phyloP scores from a whole-genome alignment of 2,329 filamentous ascomycete species.

The Achaetomium macrosporum region DNA sequence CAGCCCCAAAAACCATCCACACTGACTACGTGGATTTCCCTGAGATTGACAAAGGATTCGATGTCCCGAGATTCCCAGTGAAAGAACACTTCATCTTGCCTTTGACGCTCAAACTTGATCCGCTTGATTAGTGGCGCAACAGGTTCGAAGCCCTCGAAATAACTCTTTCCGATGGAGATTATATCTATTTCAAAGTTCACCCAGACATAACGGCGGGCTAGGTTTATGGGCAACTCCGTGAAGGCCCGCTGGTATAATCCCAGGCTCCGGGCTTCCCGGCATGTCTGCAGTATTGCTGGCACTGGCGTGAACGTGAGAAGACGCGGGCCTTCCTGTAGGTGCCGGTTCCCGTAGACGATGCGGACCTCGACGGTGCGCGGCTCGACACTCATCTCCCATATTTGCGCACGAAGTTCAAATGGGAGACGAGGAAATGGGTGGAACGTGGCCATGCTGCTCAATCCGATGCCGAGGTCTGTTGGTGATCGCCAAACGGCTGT shows the following conservation, averaged over 20 bases:
- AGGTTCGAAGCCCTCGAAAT: not conserved
- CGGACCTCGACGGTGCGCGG: constrained; percentile 7
- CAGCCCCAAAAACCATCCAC: too few species aligned
- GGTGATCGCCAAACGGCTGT: too few species aligned
- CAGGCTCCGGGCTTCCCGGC: constrained; percentile 6
- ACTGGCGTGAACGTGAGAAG: constrained; percentile 2
- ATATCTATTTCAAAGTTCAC: constrained; percentile 5
- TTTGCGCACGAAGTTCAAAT: constrained; percentile 6
- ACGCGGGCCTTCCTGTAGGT: too few species aligned
- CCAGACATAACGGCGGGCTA: constrained; percentile 1
- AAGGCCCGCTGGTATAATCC: constrained; percentile 1
- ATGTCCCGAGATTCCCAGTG: not conserved
- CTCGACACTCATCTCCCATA: too few species aligned
- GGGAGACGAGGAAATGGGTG: not conserved
- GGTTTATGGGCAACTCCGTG: constrained; percentile 5
- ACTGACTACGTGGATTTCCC: not conserved
- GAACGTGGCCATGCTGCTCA: not conserved
- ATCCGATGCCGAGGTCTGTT: too few species aligned
- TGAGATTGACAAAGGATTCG: constrained; percentile 2
- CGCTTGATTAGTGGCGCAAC: not conserved
- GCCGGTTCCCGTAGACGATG: not conserved
- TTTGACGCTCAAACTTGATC: not conserved
- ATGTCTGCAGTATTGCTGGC: constrained; percentile 3
- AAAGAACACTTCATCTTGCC: not conserved
- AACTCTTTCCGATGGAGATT: not conserved